A percentile compares a stretch with the other conserved stretches of the same genome.
These are phyloP conservation scores for Nakaseomyces sp. DNA, from an alignment of 1,139 yeast genomes.

Conservation along the genomic window DNA sequence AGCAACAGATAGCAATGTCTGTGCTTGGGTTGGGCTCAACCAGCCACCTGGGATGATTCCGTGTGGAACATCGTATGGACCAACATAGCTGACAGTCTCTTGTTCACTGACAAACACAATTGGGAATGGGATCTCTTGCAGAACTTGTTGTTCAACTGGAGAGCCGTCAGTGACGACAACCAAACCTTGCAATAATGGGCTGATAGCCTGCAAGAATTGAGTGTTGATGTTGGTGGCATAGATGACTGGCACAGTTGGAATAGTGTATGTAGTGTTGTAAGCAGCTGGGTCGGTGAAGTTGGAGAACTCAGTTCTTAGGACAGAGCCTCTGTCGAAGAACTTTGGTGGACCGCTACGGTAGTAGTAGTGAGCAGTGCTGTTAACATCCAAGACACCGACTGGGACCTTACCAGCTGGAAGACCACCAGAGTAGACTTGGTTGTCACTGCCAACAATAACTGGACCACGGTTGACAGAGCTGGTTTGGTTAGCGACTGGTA, in stretches of 20 bases:
- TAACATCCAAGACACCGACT: slow-evolving; percentile 18
- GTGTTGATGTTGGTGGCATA: slow-evolving; percentile 20
- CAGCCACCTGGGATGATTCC: slow-evolving; percentile 27
- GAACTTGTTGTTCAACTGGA: slow-evolving; percentile 8
- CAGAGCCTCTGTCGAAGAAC: slow-evolving; percentile 16
- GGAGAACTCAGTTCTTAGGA: slow-evolving; percentile 14
- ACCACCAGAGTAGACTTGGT: slow-evolving; percentile 25
- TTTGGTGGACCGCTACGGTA: slow-evolving; percentile 18
- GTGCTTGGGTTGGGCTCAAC: slow-evolving; percentile 26
- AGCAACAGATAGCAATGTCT: slow-evolving; percentile 24
- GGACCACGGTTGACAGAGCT: slow-evolving; percentile 23
- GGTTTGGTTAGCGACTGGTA: slow-evolving; percentile 20
- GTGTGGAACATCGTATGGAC: slow-evolving; percentile 16
- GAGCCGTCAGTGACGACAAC: slow-evolving; percentile 23
- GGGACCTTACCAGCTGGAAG: slow-evolving; percentile 24
- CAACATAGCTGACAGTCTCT: slow-evolving; percentile 11
- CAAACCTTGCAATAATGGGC: slow-evolving; percentile 17
- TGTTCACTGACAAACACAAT: slow-evolving; percentile 18
- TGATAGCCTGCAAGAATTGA: slow-evolving; percentile 11
- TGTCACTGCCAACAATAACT: slow-evolving; percentile 18
- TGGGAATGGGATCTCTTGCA: slow-evolving; percentile 12
- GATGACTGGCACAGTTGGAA: slow-evolving; percentile 21
- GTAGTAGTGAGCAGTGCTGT: slow-evolving; percentile 17
- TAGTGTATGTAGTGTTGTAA: background rate
- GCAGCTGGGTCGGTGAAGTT: slow-evolving; percentile 17